Base-by-base conservation (phyloP, 768 basidiomycete species). In the Termitomyces sp. region DNA sequence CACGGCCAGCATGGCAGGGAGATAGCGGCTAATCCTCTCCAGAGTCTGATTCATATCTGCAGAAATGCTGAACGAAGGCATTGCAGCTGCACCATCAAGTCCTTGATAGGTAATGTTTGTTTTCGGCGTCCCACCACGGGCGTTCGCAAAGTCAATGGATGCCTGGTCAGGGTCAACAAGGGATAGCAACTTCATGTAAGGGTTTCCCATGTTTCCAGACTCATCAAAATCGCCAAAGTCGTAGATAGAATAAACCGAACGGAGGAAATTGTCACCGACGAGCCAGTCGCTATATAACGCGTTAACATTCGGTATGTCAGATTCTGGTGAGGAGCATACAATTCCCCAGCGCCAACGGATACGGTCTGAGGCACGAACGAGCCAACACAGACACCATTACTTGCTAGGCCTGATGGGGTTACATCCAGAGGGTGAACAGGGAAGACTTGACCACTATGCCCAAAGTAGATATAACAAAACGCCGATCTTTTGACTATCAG, bases 401-500 rank as follows among this genome's bases (percentile, higher is more conserved):
- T 77, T 62, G 70, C 84, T 78, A 31, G 73, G 65, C 77, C 75
- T 15, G 70, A 67, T 3, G 86, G 84, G 1, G 82, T 80, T 42
- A 92, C 75, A 68, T 94, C 92, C 20, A 94, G 77, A 15, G 92
- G 92, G 69, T 93, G 88, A 36, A 94, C 68, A 44, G 92, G 88
- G 69, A 84, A 90, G 15, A 89, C 75, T 68, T 85, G 80, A n/a
- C 86, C 81, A 49, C 91, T 91, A 57, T 22, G 37, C 57, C 56
- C n/a, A 58, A 65, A 13, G 48, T 58, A 34, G 47, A 42, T 41
- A 58, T 44, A n/a, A 15, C 24, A 22, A 27, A 15, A 45, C 16
- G 27, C 12, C n/a, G 11, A 31, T 30, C 27, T 8, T 7, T 41
- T 54, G 41, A 53, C 39, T 34, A 11, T 18, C 54, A 18, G 48